phyloP scores from a whole-genome alignment of 163 green algal genomes.

The Chloroidium sp. region DNA sequence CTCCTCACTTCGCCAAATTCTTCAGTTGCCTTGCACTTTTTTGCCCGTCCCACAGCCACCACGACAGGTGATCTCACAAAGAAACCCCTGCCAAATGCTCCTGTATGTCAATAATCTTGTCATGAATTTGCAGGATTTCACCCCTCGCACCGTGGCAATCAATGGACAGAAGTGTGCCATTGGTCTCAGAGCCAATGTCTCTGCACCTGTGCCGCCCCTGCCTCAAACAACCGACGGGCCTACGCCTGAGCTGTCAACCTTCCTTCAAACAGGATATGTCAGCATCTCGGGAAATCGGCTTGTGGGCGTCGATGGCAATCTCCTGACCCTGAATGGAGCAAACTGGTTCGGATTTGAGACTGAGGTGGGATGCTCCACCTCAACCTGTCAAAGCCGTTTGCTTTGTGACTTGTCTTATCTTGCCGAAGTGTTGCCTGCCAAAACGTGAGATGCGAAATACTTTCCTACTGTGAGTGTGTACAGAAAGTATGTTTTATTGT shows the following conservation, averaged over 20 bases:
- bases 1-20: no score
- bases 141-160: background rate
- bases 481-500: no score
- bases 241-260: background rate
- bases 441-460: no score
- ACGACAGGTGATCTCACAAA: no score
- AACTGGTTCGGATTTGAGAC: conserved; percentile 29
- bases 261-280: background rate
- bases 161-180: background rate
- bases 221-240: background rate
- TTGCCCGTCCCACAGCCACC: no score
- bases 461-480: no score
- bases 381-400: no score
- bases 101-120: no score
- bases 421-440: no score
- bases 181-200: background rate
- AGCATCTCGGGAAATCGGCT: background rate
- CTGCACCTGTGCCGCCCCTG: background rate
- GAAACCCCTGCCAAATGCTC: no score
- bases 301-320: background rate
- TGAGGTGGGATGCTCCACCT: background rate
- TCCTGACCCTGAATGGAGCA: conserved; percentile 7
- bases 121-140: conserved; percentile 1
- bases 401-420: no score
- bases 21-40: no score